phyloP scores from a whole-genome alignment of 495 filamentous ascomycete species.

The Penicillium pancosmium region DNA sequence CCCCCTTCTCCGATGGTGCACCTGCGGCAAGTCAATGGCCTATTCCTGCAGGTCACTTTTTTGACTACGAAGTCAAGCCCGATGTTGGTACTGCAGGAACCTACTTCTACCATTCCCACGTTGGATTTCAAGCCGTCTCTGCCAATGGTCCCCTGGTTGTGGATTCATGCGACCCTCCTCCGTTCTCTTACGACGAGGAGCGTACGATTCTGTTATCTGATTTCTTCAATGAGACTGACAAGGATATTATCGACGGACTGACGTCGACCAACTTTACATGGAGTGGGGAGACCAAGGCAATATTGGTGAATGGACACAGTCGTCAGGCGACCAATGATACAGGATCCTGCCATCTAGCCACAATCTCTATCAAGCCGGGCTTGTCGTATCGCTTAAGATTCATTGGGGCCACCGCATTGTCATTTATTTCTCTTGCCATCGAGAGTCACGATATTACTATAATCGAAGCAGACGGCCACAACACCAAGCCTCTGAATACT shows the following conservation, averaged over 20 bases:
- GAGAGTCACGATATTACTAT: slow-evolving; percentile 55
- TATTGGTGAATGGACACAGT: slow-evolving; percentile 51
- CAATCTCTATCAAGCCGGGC: slow-evolving; percentile 57
- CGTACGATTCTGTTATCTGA: slow-evolving; percentile 56
- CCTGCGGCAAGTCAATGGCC: slow-evolving; percentile 59
- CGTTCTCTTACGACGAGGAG: slow-evolving; percentile 59
- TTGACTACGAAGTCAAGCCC: slow-evolving; percentile 61
- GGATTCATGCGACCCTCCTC: slow-evolving; percentile 38
- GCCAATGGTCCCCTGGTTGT: slow-evolving; percentile 58
- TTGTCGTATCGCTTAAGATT: slow-evolving; percentile 61
- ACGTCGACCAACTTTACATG: slow-evolving; percentile 11
- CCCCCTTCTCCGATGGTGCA: slow-evolving; percentile 60
- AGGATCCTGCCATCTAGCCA: slow-evolving; percentile 45
- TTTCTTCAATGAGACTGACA: slow-evolving; percentile 49
- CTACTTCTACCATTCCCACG: slow-evolving; percentile 65
- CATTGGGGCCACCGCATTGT: slow-evolving; percentile 56
- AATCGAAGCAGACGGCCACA: slow-evolving; percentile 59
- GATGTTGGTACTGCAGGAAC: slow-evolving; percentile 53
- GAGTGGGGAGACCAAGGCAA: slow-evolving; percentile 43
- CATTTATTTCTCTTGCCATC: slow-evolving; percentile 50
- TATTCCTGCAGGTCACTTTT: slow-evolving; percentile 59
- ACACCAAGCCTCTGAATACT: slow-evolving; percentile 51
- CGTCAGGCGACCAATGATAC: slow-evolving; percentile 35
- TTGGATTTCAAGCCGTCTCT: slow-evolving; percentile 57
- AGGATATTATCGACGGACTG: slow-evolving; percentile 45